These are phyloP conservation scores for Jimgerdemannia flammicorona DNA, from an alignment of 192 early-diverging fungal species.

Conservation along the genomic window DNA sequence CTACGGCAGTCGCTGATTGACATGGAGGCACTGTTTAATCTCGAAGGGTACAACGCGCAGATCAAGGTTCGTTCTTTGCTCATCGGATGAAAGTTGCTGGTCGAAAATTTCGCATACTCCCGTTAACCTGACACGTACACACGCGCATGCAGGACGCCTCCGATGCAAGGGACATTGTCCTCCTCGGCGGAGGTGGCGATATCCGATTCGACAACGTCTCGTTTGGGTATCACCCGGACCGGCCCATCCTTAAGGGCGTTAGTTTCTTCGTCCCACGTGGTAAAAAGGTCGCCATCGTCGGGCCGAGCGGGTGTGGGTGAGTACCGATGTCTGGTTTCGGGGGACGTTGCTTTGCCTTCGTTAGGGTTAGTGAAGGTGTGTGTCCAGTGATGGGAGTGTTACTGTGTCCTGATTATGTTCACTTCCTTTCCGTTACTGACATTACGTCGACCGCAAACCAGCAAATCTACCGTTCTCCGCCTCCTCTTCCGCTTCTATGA, in stretches of 20 bases:
- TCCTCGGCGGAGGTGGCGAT: constrained; percentile 57
- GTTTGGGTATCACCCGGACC: constrained; percentile 83
- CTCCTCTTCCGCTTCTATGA: constrained; percentile 96
- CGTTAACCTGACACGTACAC: constrained; percentile 52
- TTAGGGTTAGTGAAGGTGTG: constrained; percentile 32
- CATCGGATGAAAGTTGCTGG: constrained; percentile 48
- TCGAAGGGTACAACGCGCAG: constrained; percentile 53
- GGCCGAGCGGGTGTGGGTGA: constrained; percentile 90
- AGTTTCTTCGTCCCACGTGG: constrained; percentile 84
- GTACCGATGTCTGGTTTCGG: not conserved
- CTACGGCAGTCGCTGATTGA: constrained; percentile 92
- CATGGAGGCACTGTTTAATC: constrained; percentile 95
- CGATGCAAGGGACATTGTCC: constrained; percentile 45
- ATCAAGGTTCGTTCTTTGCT: constrained; percentile 36
- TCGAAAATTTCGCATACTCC: constrained; percentile 23
- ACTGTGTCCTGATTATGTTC: constrained; percentile 23
- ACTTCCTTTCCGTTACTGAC: too few relatives aligned
- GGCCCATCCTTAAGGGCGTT: constrained; percentile 54
- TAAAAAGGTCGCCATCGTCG: constrained; percentile 87
- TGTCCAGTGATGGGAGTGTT: constrained; percentile 19
- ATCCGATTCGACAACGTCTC: constrained; percentile 84
- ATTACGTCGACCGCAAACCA: not conserved
- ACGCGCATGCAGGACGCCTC: constrained; percentile 50
- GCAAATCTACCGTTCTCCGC: constrained; percentile 79
- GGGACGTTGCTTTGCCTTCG: not conserved